Percentiles rank a stretch among this genome's conserved stretches.
Conservation (phyloP, 1,139 yeast genomes). For the Blastobotrys aristatus region DNA sequence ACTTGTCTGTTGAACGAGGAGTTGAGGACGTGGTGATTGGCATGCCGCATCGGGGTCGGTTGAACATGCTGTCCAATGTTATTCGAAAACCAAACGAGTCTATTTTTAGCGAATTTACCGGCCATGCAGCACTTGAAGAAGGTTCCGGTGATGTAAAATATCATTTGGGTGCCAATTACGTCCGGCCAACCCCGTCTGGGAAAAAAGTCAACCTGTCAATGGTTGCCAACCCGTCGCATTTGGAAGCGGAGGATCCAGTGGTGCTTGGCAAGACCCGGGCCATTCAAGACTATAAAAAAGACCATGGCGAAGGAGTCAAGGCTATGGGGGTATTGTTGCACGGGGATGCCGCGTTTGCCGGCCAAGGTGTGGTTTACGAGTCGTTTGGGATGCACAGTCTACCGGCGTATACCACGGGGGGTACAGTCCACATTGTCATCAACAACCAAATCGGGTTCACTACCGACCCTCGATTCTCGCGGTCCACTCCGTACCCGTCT, state of each 20-base stretch:
- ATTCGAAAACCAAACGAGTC: constrained; percentile 97
- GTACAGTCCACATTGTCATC: constrained; percentile 89
- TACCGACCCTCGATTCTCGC: constrained; percentile 91
- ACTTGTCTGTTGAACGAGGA: constrained; percentile 84
- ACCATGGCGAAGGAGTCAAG: constrained; percentile 70
- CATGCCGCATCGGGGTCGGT: constrained; percentile 99
- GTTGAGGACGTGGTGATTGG: constrained; percentile 92
- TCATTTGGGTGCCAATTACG: constrained; percentile 97
- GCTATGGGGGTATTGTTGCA: constrained; percentile 87
- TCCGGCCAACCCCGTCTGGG: constrained; percentile 96
- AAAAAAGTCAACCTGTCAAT: constrained; percentile 86
- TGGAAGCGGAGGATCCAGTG: constrained; percentile 97
- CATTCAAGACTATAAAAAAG: constrained; percentile 81
- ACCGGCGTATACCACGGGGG: constrained; percentile 95
- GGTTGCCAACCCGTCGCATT: constrained; percentile 96
- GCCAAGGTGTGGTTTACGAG: constrained; percentile 96
- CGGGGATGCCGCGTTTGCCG: constrained; percentile 98
- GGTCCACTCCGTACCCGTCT: constrained; percentile 95
- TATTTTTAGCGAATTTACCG: constrained; percentile 88
- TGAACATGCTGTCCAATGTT: constrained; percentile 92
- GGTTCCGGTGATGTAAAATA: constrained; percentile 98
- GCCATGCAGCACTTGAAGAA: constrained; percentile 65
- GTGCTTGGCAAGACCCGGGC: constrained; percentile 97
- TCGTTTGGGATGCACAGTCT: constrained; percentile 87
- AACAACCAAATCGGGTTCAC: constrained; percentile 98